These are phyloP conservation scores for Piper betle DNA, from an alignment of 164 flowering plant species.

Conservation along the genomic window DNA sequence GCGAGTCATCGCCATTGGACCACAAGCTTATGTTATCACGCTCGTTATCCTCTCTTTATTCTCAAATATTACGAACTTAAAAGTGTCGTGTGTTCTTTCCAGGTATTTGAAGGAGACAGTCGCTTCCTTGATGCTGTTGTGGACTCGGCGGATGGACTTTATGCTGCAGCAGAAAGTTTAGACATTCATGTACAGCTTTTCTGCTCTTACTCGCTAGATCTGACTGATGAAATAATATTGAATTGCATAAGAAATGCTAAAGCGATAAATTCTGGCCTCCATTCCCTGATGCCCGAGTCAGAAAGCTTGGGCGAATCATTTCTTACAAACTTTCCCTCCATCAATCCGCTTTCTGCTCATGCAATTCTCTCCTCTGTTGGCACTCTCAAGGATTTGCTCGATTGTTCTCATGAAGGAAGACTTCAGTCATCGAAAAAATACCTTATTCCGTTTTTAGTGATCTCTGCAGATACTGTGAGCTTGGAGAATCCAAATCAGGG, in stretches of 20 bases:
- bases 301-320: constrained; percentile 88
- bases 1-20: too few species aligned
- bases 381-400: constrained; percentile 45
- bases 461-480: constrained; percentile 68
- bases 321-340: constrained; percentile 74
- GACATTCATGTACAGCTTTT: constrained; percentile 74
- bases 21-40: too few species aligned
- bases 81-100: constrained; percentile 4
- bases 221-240: constrained; percentile 72
- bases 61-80: too few species aligned
- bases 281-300: constrained; percentile 68
- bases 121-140: constrained; percentile 41
- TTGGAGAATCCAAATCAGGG: constrained; percentile 73
- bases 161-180: constrained; percentile 85
- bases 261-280: constrained; percentile 25
- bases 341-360: constrained; percentile 87
- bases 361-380: constrained; percentile 62
- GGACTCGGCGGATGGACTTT: constrained; percentile 89
- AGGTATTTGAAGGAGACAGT: constrained; percentile 88
- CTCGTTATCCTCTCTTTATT: too few species aligned
- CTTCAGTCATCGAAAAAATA: constrained; percentile 33
- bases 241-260: constrained; percentile 37
- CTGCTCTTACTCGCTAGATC: constrained; percentile 56
- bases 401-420: constrained; percentile 29
- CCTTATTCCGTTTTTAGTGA: constrained; percentile 48